Evolutionary conservation across 257 asterid genomes (phyloP), one percentile per base, ranked within the genome.

Genomic region (Verbascum thapsus): DNA sequence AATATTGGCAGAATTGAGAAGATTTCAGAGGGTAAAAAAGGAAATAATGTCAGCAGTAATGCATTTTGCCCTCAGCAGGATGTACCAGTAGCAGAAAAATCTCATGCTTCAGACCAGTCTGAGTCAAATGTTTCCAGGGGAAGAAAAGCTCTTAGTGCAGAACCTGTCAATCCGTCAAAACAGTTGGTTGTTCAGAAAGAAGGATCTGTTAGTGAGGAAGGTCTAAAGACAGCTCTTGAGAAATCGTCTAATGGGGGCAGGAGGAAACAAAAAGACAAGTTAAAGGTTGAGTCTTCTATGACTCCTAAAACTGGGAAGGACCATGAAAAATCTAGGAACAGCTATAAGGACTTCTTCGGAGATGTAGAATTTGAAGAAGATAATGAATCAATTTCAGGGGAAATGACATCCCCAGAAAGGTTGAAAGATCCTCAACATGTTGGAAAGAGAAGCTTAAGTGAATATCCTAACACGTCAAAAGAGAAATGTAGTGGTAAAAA

Each of bases 291-390:
- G 78, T 78, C 84, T 67, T 78, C 81, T 69, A 30, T 57, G 68
- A 71, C 72, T 64, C 70, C 75, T 67, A 80, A 80, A 74, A 76
- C 59, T 52, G 80, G 83, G 68, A 88, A 81, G 82, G 84, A 67
- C 57, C 72, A 67, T 71, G 81, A 58, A 66, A 85, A 79, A 68
- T 75, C 78, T 18, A 63, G 71, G 69, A 88, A 87, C 74, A 80
- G 74, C 68, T 85, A 83, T 72, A 83, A 71, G 76, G 95, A 87
- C 44, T 76, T 90, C 56, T 88, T 87, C 47, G 99, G 97, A 71
- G 96, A 82, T 40, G 67, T 79, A 15, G 96, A 80, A 76, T 77
- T 78, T 48, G 97, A 84, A 63, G 84, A 77, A 45, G 87, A 77
- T 67, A 76, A 80, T 41, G 95, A 89, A 67, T 75, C 81, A 39